Percentiles rank a stretch among this genome's conserved stretches.
These are phyloP conservation scores for Teratosphaeria destructans DNA, from an alignment of 2,329 filamentous ascomycete species.

Conservation along the genomic window DNA sequence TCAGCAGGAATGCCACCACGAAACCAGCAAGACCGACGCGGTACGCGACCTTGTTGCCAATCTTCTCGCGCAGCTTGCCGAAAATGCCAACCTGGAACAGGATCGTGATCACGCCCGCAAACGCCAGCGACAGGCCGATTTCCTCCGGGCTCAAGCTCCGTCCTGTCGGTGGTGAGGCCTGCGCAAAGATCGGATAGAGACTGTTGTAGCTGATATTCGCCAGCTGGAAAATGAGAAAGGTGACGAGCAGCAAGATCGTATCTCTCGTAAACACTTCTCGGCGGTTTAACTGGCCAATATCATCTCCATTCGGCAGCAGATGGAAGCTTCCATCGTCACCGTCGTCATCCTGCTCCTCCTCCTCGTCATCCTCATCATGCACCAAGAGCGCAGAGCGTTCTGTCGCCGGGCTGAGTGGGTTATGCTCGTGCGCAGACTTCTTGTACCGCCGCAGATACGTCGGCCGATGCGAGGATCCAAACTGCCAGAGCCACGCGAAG, in stretches of 20 bases:
- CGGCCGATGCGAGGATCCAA: conserved; percentile 48
- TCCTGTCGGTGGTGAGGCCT: conserved; percentile 63
- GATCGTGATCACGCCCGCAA: conserved; percentile 77
- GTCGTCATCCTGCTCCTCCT: conserved; percentile 11
- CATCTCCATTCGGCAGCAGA: conserved; percentile 23
- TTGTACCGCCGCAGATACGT: conserved; percentile 43
- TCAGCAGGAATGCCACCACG: conserved; percentile 69
- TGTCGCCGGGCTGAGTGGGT: conserved; percentile 2
- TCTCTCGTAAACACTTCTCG: conserved; percentile 65
- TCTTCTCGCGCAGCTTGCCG: conserved; percentile 61
- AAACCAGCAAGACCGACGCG: conserved; percentile 68
- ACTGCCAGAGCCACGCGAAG: conserved; percentile 62
- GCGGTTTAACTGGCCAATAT: conserved; percentile 37
- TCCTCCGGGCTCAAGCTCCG: conserved; percentile 64
- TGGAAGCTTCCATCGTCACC: conserved; percentile 30
- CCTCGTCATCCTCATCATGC: conserved; percentile 11
- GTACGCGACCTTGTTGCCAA: conserved; percentile 83
- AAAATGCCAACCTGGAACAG: conserved; percentile 83
- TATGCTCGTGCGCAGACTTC: conserved; percentile 2
- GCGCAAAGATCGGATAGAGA: conserved; percentile 85
- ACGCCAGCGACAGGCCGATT: conserved; percentile 75
- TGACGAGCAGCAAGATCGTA: conserved; percentile 68
- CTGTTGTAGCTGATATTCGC: conserved; percentile 93
- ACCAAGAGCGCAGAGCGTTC: conserved; percentile 7
- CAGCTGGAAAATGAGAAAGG: conserved; percentile 88